Percentiles rank a stretch among this genome's conserved stretches.
phyloP scores from a whole-genome alignment of 805 yeast genomes.

The Hanseniaspora pseudoguilliermondii region DNA sequence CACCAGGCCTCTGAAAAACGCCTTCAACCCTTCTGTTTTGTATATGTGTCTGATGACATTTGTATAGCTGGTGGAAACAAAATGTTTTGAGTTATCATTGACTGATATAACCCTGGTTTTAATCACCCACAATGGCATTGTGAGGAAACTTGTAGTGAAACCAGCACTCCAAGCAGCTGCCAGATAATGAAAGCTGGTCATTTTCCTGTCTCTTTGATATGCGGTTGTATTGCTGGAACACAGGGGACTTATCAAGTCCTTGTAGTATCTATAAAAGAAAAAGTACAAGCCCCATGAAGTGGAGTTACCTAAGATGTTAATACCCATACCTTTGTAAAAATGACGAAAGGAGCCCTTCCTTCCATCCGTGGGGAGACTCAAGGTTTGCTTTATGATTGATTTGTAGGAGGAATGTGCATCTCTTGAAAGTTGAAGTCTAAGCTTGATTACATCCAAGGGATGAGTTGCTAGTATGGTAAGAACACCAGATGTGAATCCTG shows the following conservation, averaged over 20 bases:
- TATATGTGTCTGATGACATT: slow-evolving; percentile 31
- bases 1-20: slow-evolving; percentile 60
- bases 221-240: slow-evolving; percentile 8
- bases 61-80: slow-evolving; percentile 13
- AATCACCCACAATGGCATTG: slow-evolving; percentile 92
- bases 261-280: slow-evolving; percentile 43
- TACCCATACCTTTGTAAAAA: slow-evolving; percentile 62
- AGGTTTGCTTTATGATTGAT: slow-evolving; percentile 18
- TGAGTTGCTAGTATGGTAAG: slow-evolving; percentile 70
- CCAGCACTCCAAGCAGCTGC: slow-evolving; percentile 61
- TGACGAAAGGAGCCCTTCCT: slow-evolving; percentile 20
- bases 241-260: neutral
- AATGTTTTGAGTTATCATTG: slow-evolving; percentile 16
- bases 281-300: slow-evolving; percentile 85
- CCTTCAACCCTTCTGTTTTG: slow-evolving; percentile 42
- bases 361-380: neutral
- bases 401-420: slow-evolving; percentile 23
- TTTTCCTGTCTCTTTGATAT: slow-evolving; percentile 23
- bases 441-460: slow-evolving; percentile 77
- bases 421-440: slow-evolving; percentile 59
- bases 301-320: slow-evolving; percentile 74
- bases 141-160: slow-evolving; percentile 52
- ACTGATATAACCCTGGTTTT: slow-evolving; percentile 75
- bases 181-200: slow-evolving; percentile 37
- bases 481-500: slow-evolving; percentile 75